Conservation (phyloP, 2,329 filamentous ascomycete genomes). For the Verticillium nonalfalfae region DNA sequence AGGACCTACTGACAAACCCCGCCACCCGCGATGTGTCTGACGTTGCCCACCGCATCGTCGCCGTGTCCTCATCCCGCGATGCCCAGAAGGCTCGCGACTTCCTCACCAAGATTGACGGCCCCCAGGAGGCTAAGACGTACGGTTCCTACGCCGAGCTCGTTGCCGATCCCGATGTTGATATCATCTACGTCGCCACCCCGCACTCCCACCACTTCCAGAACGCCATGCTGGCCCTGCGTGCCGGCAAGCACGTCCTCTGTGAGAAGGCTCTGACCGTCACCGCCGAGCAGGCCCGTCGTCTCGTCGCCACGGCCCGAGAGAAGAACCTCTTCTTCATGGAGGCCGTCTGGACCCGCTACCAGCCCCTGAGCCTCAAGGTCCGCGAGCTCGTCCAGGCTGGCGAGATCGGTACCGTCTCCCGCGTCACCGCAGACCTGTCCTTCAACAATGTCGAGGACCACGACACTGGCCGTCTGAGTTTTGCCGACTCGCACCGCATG, state of each 20-base stretch:
- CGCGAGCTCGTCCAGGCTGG: slow-evolving; percentile 55
- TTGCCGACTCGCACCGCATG: slow-evolving; percentile 64
- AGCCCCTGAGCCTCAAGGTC: slow-evolving; percentile 74
- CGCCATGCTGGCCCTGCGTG: slow-evolving; percentile 73
- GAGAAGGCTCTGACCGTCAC: slow-evolving; percentile 89
- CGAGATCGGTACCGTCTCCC: slow-evolving; percentile 54
- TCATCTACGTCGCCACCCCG: slow-evolving; percentile 84
- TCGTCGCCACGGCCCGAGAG: slow-evolving; percentile 64
- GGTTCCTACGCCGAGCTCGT: slow-evolving; percentile 80
- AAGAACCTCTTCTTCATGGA: slow-evolving; percentile 78
- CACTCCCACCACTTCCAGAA: slow-evolving; percentile 95
- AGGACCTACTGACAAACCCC: slow-evolving; percentile 73
- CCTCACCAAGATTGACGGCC: slow-evolving; percentile 64
- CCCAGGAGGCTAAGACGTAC: slow-evolving; percentile 63
- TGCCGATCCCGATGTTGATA: slow-evolving; percentile 70
- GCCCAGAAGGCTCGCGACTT: slow-evolving; percentile 64
- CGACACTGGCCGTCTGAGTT: slow-evolving; percentile 40
- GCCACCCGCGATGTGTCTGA: slow-evolving; percentile 62
- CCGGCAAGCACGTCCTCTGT: slow-evolving; percentile 82
- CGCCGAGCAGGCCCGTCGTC: slow-evolving; percentile 65
- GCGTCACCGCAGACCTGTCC: slow-evolving; percentile 53
- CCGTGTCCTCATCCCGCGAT: slow-evolving; percentile 74
- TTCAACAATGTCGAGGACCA: slow-evolving; percentile 55
- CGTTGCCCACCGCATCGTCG: slow-evolving; percentile 69
- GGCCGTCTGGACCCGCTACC: slow-evolving; percentile 85